Percentiles rank a stretch among this genome's conserved stretches.
Evolutionary conservation across 441 rosid species (phyloP).

Genomic region (Geranium incanum): DNA sequence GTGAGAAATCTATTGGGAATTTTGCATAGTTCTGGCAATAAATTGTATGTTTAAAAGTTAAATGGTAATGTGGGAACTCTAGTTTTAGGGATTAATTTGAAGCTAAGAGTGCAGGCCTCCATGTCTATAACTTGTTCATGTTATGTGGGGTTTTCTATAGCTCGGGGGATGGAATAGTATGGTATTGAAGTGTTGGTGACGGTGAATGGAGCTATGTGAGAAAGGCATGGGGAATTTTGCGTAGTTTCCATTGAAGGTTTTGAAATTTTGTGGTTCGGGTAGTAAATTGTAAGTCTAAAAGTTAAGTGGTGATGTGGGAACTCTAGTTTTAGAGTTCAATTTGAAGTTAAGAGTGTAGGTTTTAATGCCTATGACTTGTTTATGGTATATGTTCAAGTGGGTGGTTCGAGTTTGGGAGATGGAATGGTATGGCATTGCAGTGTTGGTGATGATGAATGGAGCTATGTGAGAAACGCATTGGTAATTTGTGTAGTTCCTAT

Average conservation of each 20-base stretch:
- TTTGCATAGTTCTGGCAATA: not conserved
- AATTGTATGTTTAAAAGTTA: not conserved
- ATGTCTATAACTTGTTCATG: not conserved
- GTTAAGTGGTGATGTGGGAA: not conserved
- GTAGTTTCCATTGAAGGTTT: not conserved
- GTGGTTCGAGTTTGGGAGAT: not conserved
- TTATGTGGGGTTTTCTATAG: not conserved
- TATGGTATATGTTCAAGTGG: not conserved
- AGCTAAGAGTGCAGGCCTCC: not conserved
- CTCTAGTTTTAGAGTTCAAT: constrained; percentile 4
- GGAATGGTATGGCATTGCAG: too few species aligned
- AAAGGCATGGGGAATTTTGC: not conserved
- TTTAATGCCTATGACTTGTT: not conserved
- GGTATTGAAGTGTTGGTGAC: too few species aligned
- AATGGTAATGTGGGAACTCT: constrained; percentile 1
- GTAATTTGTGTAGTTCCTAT: not conserved
- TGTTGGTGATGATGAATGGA: not conserved
- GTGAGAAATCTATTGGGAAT: not conserved
- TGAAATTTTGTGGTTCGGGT: not conserved
- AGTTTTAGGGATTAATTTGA: constrained; percentile 5
- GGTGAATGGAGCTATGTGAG: not conserved
- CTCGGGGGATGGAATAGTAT: too few species aligned
- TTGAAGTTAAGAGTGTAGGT: not conserved
- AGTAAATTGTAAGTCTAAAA: not conserved
- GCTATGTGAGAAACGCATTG: not conserved